A percentile compares a stretch with the other conserved stretches of the same genome.
Evolutionary conservation across 2,329 filamentous ascomycete genomes (phyloP).

Genomic region (Ambrosiella beaveri): DNA sequence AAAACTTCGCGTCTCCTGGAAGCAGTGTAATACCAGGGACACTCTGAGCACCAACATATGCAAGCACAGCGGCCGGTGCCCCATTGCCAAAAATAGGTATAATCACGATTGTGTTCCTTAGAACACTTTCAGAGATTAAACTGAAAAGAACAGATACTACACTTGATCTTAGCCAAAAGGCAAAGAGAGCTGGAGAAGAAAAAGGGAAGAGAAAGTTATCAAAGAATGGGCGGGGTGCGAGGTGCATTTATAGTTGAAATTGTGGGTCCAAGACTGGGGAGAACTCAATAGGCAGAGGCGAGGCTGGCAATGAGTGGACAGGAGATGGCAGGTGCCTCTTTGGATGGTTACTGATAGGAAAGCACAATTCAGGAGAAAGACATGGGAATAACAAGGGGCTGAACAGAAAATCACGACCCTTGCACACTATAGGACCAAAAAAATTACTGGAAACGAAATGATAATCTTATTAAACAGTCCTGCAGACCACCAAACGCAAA

Average conservation of each 20-base stretch:
- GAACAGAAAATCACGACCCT: not conserved
- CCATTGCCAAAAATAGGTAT: constrained; percentile 47
- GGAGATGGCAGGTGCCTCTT: too few species aligned
- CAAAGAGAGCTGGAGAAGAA: constrained; percentile 15
- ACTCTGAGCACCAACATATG: constrained; percentile 12
- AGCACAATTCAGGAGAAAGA: too few species aligned
- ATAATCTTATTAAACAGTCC: not conserved
- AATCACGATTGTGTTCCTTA: constrained; percentile 61
- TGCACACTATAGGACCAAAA: too few species aligned
- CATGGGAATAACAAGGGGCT: too few species aligned
- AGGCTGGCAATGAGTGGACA: not conserved
- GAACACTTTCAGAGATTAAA: constrained; percentile 85
- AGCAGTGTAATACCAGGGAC: constrained; percentile 28
- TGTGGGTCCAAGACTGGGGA: not conserved
- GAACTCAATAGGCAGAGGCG: not conserved
- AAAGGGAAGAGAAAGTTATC: constrained; percentile 60
- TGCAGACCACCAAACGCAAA: not conserved
- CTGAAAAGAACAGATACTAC: constrained; percentile 97
- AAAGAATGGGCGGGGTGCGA: constrained; percentile 37
- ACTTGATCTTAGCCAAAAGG: constrained; percentile 73
- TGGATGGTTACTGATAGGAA: too few species aligned
- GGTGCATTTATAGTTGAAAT: constrained; percentile 31
- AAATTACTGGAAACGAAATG: not conserved
- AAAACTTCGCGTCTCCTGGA: constrained; percentile 26
- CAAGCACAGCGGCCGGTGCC: constrained; percentile 12